phyloP scores from a whole-genome alignment of 1,139 yeast species.

The Geotrichum phurueaensis region DNA sequence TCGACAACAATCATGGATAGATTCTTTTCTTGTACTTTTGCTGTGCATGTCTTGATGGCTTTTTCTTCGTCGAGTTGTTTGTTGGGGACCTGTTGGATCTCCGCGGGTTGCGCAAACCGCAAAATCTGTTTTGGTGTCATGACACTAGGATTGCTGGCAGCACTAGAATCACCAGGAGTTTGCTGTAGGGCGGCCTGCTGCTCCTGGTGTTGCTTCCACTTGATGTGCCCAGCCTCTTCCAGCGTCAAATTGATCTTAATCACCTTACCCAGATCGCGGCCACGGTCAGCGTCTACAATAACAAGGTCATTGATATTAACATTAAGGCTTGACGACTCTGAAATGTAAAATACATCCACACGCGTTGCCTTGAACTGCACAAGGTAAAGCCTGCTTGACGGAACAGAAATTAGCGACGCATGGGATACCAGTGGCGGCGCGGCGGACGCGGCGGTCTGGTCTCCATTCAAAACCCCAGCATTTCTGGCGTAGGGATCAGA shows the following conservation, averaged over 20 bases:
- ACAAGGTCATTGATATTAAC: slow-evolving; percentile 72
- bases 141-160: slow-evolving; percentile 6
- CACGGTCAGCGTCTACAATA: slow-evolving; percentile 96
- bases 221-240: slow-evolving; percentile 76
- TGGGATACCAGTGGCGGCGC: slow-evolving; percentile 10
- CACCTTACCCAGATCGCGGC: slow-evolving; percentile 81
- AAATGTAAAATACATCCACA: slow-evolving; percentile 71
- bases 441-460: neutral
- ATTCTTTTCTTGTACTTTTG: slow-evolving; percentile 49
- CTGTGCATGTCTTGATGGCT: slow-evolving; percentile 55
- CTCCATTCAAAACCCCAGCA: neutral
- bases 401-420: slow-evolving; percentile 26
- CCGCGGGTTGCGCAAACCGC: slow-evolving; percentile 59
- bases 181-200: slow-evolving; percentile 56
- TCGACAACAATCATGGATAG: slow-evolving; percentile 50
- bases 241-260: slow-evolving; percentile 58
- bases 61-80: slow-evolving; percentile 68
- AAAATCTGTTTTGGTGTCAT: slow-evolving; percentile 65
- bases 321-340: slow-evolving; percentile 46
- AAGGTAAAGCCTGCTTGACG: slow-evolving; percentile 45
- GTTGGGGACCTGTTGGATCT: slow-evolving; percentile 51
- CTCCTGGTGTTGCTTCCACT: slow-evolving; percentile 72
- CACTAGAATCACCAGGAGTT: slow-evolving; percentile 26
- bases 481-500: slow-evolving; percentile 27
- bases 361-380: slow-evolving; percentile 86